Evolutionary conservation across 805 yeast species (phyloP).

Genomic region (Suhomyces canberraensis): DNA sequence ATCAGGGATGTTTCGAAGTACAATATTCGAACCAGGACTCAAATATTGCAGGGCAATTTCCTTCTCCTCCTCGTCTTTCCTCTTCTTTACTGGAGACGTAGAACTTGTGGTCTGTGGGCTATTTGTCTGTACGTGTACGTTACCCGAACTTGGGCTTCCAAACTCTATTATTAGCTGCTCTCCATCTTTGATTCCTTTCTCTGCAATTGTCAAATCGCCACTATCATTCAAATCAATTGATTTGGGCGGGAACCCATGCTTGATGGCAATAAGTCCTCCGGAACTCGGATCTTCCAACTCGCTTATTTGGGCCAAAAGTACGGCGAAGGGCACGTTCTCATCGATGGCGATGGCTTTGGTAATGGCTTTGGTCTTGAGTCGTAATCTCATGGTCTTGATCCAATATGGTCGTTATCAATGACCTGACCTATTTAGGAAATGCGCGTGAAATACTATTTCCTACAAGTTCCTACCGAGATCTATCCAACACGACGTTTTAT

Average conservation of each 20-base stretch:
- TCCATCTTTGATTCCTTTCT: conserved; percentile 52
- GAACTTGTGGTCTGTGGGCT: not conserved
- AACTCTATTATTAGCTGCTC: conserved; percentile 51
- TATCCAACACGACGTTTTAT: too few relatives aligned
- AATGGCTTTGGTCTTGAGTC: conserved; percentile 8
- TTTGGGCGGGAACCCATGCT: conserved; percentile 63
- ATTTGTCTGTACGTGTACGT: not conserved
- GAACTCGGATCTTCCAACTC: conserved; percentile 7
- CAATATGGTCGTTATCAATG: too few relatives aligned
- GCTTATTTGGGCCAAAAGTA: conserved; percentile 5
- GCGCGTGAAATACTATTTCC: too few relatives aligned
- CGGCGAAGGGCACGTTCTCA: conserved; percentile 1
- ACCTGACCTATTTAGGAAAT: too few relatives aligned
- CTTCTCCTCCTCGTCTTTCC: not conserved
- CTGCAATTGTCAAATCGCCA: conserved; percentile 22
- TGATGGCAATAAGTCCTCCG: conserved; percentile 23
- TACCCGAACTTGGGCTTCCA: conserved; percentile 1
- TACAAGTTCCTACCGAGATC: too few relatives aligned
- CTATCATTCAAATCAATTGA: conserved; percentile 28
- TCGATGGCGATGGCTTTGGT: conserved; percentile 4
- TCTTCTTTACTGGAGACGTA: not conserved
- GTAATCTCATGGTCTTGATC: conserved; percentile 12
- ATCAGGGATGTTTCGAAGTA: conserved; percentile 62
- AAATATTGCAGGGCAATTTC: not conserved
- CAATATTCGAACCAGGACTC: conserved; percentile 22